Conservation (phyloP, 257 asterid genomes). For the Solanum sejunctum region DNA sequence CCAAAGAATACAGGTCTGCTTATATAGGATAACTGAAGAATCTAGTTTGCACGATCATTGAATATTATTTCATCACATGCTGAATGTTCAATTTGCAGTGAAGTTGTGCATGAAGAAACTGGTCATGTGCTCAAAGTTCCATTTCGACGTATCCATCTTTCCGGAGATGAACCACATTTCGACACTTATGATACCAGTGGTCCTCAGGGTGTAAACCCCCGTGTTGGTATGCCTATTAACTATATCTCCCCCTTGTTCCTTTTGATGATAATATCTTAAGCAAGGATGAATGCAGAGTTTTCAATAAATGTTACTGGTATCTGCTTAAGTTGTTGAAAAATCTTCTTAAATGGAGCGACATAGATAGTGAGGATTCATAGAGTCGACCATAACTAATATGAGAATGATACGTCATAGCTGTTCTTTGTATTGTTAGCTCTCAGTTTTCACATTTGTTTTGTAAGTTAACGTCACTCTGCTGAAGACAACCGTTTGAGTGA, state of each 20-base stretch:
- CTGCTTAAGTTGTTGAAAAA: neutral
- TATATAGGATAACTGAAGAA: neutral
- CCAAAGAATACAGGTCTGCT: constrained; percentile 63
- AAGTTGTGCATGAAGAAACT: constrained; percentile 63
- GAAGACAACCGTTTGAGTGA: neutral
- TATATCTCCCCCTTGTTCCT: neutral
- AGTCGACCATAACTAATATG: neutral
- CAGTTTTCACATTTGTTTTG: neutral
- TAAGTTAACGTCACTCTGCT: neutral
- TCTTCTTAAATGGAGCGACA: neutral
- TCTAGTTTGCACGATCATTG: neutral
- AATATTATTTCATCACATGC: neutral
- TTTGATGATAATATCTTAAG: neutral
- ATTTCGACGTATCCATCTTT: constrained; percentile 72
- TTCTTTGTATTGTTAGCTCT: neutral
- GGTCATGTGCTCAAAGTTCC: constrained; percentile 76
- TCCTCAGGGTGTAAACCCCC: constrained; percentile 71
- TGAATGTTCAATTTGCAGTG: constrained; percentile 42
- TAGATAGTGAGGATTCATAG: neutral
- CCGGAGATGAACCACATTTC: constrained; percentile 85
- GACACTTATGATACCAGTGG: constrained; percentile 98
- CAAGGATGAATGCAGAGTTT: neutral
- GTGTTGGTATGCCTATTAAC: constrained; percentile 28
- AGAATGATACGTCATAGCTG: neutral
- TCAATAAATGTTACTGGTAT: neutral